Base-by-base conservation (phyloP, 345 rosid genomes). In the Lenwebbia sp. region DNA sequence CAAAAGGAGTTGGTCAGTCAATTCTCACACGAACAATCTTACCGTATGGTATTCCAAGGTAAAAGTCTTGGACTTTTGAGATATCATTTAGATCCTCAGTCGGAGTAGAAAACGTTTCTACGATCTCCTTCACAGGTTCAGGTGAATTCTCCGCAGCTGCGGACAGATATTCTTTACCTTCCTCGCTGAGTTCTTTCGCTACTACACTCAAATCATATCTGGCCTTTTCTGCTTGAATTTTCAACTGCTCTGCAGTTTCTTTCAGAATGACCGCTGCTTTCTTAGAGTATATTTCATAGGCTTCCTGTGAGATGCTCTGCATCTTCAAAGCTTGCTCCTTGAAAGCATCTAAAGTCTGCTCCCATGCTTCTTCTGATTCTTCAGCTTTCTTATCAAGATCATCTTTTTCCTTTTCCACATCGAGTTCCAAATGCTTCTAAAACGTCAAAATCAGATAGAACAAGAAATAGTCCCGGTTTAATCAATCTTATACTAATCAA, bases 21-120 rank as follows among this genome's bases (percentile, higher is more conserved):
- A 17, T 21, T 70, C 81, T 37, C 47, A 56, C 33, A 13, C 3
- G 7, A 22, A 23, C 14, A 81, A 14, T 4, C 90, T 54, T 92
- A 95, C 99, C 99, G 90, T 96, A 96, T 25, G 98, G 99, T 89
- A 98, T 94, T 88, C 99, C 99, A 86, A 98, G 89, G 78, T 95
- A 92, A 87, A 94, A 98, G 88, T 98, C 99, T 17, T 90, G 92
- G 5, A 94, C 86, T 88, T 88, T 85, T 10, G 97, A 90, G 76
- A 96, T 82, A 28, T 96, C 97, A n/a, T 86, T 89, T 82, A 94
- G 87, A 88, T 95, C 94, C 86, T 92, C 93, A 49, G 90, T 90
- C 2, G 96, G 87, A 52, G 95, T 89, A 58, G 98, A 83, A 70
- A 90, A 93, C 1, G 95, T 93, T 54, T 94, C 92, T 6, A 96